Percentiles rank a stretch among this genome's conserved stretches.
These are phyloP conservation scores for Pseudognaphalium luteoalbum DNA, from an alignment of 129 eudicot genomes.

Conservation along the genomic window DNA sequence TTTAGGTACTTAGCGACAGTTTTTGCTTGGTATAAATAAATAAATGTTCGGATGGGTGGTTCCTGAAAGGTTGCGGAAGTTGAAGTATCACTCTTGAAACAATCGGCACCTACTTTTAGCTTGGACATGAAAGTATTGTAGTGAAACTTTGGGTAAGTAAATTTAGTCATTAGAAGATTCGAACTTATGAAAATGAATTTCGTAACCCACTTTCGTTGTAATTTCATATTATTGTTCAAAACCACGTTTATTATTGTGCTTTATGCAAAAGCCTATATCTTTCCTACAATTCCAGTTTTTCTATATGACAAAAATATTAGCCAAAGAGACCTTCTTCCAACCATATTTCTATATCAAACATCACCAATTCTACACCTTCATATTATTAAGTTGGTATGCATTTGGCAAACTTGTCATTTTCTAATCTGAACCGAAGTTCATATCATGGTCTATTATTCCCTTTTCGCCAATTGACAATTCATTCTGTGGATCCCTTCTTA, in stretches of 20 bases:
- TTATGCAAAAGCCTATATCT: not conserved
- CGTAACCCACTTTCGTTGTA: not conserved
- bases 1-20: not conserved
- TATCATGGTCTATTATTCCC: too few relatives aligned
- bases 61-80: not conserved
- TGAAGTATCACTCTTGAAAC: not conserved
- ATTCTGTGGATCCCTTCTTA: not conserved
- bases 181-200: not conserved
- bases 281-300: not conserved
- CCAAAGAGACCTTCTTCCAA: not conserved
- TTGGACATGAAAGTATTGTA: not conserved
- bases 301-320: not conserved
- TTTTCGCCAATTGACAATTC: not conserved
- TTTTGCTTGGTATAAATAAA: not conserved
- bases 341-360: not conserved
- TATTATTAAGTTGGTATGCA: not conserved
- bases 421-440: not conserved
- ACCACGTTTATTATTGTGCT: not conserved
- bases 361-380: not conserved
- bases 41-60: not conserved
- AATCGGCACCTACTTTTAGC: not conserved
- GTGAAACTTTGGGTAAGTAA: not conserved
- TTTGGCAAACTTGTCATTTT: not conserved
- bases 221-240: not conserved
- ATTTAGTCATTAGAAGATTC: not conserved